Base-by-base conservation (phyloP, 768 basidiomycete genomes). In the Trametes cubensis region DNA sequence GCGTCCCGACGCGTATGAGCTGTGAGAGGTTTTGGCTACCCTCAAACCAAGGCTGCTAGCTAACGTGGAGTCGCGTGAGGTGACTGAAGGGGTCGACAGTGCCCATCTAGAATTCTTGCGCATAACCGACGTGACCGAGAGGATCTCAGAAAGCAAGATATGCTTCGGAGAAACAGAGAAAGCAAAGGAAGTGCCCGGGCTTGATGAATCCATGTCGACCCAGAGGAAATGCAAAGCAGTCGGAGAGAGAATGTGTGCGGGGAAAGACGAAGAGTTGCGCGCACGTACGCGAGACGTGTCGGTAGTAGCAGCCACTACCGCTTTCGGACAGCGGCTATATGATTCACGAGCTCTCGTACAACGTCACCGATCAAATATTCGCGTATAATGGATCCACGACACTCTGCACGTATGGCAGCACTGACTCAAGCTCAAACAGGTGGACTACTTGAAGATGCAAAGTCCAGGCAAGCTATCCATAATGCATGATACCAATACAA, bases 41-140 rank as follows among this genome's bases (percentile, higher is more conserved):
- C 89, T 81, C 47, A 92, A 82, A 28, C 91, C 91, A 44, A 90
- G 83, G 68, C 87, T 88, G 69, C 80, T 88, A 49, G 89, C 89
- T 42, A 94, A 76, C 2, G 85, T 82, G 20, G 87, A 83, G 69
- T 89, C 89, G 65, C 84, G 80, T 52, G 83, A 76, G 45, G 69
- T 80, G 69, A 85, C 80, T 25, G 83, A 83, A 69, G 86, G 84
- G 55, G 81, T 83, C 47, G 84, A 83, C 14, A 90, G 86, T 18
- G 95, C 90, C 96, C 96, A 98, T 46, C 97, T 86, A 48, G 95
- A 94, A 77, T 98, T 98, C 80, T 95, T 94, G 74, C 96, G 91
- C 95, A 99, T 98, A 20, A 86, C 83, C 2, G 92, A 90, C 39
- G 94, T 97, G 66, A 98, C 92, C 18, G 92, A 81, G 53, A 95